phyloP scores from a whole-genome alignment of 129 eudicot genomes.

The Chrysanthemum lavandulifolium region DNA sequence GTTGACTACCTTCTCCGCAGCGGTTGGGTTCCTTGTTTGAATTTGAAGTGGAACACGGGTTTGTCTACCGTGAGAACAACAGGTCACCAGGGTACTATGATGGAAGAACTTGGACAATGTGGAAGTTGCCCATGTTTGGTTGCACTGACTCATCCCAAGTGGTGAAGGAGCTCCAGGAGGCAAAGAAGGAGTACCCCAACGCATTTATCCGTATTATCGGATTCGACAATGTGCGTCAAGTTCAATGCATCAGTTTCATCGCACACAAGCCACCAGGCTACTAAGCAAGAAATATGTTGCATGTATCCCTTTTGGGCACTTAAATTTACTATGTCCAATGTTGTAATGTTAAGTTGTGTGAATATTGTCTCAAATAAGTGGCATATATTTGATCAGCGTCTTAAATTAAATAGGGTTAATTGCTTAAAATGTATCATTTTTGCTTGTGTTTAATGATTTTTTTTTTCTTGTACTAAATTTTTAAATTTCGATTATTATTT shows the following conservation, averaged over 20 bases:
- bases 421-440: too few relatives aligned
- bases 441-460: too few relatives aligned
- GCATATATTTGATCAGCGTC: background rate
- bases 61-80: slow-evolving; percentile 57
- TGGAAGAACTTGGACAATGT: slow-evolving; percentile 84
- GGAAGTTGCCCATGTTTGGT: slow-evolving; percentile 86
- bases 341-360: slow-evolving; percentile 8
- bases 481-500: too few relatives aligned
- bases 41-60: slow-evolving; percentile 43
- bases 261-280: slow-evolving; percentile 48
- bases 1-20: slow-evolving; percentile 56
- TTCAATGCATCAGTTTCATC: slow-evolving; percentile 74
- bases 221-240: slow-evolving; percentile 73
- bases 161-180: slow-evolving; percentile 46
- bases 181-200: slow-evolving; percentile 49
- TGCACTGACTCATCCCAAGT: slow-evolving; percentile 63
- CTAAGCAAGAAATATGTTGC: slow-evolving; percentile 2
- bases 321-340: background rate
- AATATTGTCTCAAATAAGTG: slow-evolving; percentile 12
- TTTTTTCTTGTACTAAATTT: too few relatives aligned
- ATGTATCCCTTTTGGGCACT: background rate
- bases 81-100: slow-evolving; percentile 66
- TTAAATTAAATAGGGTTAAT: background rate
- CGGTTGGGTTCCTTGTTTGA: slow-evolving; percentile 84
- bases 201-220: slow-evolving; percentile 60